phyloP scores from a whole-genome alignment of 73 alveolate species.

The Effrenium voratum region DNA sequence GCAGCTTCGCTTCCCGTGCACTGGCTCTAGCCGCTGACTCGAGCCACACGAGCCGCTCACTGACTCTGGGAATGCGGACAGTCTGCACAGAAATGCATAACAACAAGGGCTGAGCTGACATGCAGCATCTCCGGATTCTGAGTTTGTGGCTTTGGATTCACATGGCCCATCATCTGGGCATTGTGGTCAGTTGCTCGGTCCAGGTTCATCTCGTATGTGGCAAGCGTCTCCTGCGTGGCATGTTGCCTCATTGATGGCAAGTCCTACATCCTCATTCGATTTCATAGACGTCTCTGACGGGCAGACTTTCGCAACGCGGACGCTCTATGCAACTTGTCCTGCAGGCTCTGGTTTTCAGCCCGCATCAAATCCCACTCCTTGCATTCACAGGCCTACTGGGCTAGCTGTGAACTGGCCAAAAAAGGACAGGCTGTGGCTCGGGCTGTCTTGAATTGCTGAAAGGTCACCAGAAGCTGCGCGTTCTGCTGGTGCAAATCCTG shows the following conservation, averaged over 20 bases:
- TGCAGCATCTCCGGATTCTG: no score
- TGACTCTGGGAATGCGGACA: no score
- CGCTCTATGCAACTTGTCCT: not conserved
- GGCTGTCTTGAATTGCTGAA: slow-evolving; percentile 79
- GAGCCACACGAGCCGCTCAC: not conserved
- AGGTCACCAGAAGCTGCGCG: slow-evolving; percentile 50
- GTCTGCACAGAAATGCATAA: no score
- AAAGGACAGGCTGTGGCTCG: not conserved
- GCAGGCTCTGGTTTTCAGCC: slow-evolving; percentile 58
- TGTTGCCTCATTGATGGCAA: not conserved
- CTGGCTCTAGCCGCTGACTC: no score
- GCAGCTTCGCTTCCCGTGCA: no score
- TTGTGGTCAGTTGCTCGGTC: slow-evolving; percentile 69
- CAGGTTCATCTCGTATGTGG: slow-evolving; percentile 49
- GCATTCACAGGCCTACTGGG: not conserved
- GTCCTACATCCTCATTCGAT: not conserved
- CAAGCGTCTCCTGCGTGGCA: slow-evolving; percentile 32
- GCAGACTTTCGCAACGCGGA: not conserved
- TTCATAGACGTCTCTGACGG: not conserved
- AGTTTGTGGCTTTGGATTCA: slow-evolving; percentile 35
- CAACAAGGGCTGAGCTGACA: no score
- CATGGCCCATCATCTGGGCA: slow-evolving; percentile 81
- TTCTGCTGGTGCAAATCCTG: slow-evolving; percentile 76
- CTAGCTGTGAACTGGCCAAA: not conserved
- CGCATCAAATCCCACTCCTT: slow-evolving; percentile 43